Evolutionary conservation across 1,139 yeast species (phyloP), one percentile per base, ranked within the genome.

Genomic region (Wickerhamiella pararugosa): DNA sequence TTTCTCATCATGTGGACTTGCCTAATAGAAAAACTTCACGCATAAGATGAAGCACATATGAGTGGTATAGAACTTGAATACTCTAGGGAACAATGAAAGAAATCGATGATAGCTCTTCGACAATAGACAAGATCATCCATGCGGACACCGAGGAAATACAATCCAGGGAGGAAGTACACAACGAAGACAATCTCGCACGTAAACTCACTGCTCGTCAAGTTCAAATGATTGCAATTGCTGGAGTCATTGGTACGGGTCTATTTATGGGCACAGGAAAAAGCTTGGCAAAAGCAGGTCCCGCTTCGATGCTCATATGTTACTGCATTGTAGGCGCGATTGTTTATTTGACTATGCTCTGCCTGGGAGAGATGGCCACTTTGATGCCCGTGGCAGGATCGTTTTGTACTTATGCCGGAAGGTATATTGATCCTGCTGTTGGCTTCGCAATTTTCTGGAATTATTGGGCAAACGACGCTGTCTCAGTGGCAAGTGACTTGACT

Each of bases 331-430:
- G 77, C 2, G 39, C 65, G 4, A 57, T 73, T 34, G 77, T 74
- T 6, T 75, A 70, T 47, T 57, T 71, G 46, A 71, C 77, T 27
- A 71, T 76, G 76, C 57, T 74, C 39, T 59, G 72, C 27, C 60
- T 76, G 38, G 83, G 82, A 15, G 83, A 76, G 54, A 75, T 76
- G 80, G 63, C 76, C 7, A 72, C 78, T 0, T 70, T 66, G 44
- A 65, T 67, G 59, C 82, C 79, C 45, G 65, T 70, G 48, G 65
- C 78, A 3, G 82, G 82, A 5, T 73, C 79, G 1, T 76, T 76
- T 53, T 70, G 79, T 42, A 64, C 76, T 0, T 76, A 69, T 53
- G 76, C 81, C 6, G 63, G 66, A 34, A 63, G 78, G 43, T 76
- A 71, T 55, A 79, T 78, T 7, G 69, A 73, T 48, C 77, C 73